Evolutionary conservation across 768 basidiomycete genomes (phyloP).

Genomic region (Xerocomus brunneocitrinus): DNA sequence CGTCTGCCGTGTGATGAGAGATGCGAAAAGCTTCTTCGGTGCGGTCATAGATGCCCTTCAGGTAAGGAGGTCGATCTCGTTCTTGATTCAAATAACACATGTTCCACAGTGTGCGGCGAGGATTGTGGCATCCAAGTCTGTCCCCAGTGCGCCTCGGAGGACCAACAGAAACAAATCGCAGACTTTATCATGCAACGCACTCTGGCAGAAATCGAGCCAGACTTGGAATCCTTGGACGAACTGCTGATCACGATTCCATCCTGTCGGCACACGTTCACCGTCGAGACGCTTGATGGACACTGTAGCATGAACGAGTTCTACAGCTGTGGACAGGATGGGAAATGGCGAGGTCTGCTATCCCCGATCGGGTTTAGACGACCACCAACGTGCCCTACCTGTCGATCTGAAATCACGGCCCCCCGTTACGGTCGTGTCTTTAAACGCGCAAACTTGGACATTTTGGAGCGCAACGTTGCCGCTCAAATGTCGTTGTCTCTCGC

Average conservation of each 20-base stretch:
- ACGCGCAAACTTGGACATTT: constrained; percentile 57
- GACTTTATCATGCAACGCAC: constrained; percentile 55
- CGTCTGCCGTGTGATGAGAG: constrained; percentile 59
- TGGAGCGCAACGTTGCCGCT: constrained; percentile 58
- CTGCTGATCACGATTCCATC: constrained; percentile 55
- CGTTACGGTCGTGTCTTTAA: constrained; percentile 63
- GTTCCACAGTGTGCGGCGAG: constrained; percentile 71
- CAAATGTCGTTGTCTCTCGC: constrained; percentile 45
- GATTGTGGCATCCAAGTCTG: constrained; percentile 54
- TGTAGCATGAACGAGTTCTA: constrained; percentile 53
- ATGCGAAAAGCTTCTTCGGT: constrained; percentile 45
- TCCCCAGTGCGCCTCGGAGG: constrained; percentile 41
- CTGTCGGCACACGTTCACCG: constrained; percentile 64
- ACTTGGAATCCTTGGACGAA: constrained; percentile 40
- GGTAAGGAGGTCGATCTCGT: constrained; percentile 33
- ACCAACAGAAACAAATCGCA: constrained; percentile 41
- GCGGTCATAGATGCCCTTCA: constrained; percentile 66
- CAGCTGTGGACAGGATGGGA: constrained; percentile 26
- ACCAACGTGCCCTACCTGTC: constrained; percentile 61
- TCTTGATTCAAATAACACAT: background rate
- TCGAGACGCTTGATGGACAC: constrained; percentile 65
- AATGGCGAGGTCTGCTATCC: constrained; percentile 41
- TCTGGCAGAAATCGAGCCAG: constrained; percentile 44
- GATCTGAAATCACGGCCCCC: constrained; percentile 48
- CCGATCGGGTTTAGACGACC: constrained; percentile 39